These are phyloP conservation scores for Penicillium occitanis DNA, from an alignment of 2,329 filamentous ascomycete genomes.

Conservation along the genomic window DNA sequence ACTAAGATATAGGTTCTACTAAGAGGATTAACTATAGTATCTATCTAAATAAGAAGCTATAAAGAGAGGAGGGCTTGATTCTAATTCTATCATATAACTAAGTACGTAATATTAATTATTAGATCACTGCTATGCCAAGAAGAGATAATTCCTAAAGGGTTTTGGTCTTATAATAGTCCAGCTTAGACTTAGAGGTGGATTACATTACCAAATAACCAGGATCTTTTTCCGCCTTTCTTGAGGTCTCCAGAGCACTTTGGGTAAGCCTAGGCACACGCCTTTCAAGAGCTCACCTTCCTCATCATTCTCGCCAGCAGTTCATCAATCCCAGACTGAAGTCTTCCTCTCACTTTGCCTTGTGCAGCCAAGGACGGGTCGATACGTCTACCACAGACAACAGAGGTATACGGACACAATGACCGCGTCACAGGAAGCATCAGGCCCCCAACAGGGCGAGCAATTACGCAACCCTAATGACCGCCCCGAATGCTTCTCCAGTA, in stretches of 20 bases:
- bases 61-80: neutral
- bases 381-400: constrained; percentile 2
- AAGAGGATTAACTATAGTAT: neutral
- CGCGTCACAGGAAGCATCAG: neutral
- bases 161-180: neutral
- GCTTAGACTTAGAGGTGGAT: neutral
- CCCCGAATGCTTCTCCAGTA: constrained; percentile 58
- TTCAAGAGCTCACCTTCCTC: neutral
- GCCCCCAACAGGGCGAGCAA: neutral
- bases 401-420: neutral
- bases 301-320: neutral
- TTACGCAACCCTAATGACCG: constrained; percentile 18
- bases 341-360: neutral
- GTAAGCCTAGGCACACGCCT: neutral
- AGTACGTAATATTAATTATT: neutral
- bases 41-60: neutral
- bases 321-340: neutral
- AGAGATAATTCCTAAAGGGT: neutral
- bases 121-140: neutral
- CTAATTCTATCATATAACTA: neutral
- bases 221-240: neutral
- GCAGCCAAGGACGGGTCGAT: neutral
- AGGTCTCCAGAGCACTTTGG: neutral
- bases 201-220: neutral
- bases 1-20: neutral